Base-by-base conservation (phyloP, 352 stramenopile genomes). In the Phytophthora ohioensis region DNA sequence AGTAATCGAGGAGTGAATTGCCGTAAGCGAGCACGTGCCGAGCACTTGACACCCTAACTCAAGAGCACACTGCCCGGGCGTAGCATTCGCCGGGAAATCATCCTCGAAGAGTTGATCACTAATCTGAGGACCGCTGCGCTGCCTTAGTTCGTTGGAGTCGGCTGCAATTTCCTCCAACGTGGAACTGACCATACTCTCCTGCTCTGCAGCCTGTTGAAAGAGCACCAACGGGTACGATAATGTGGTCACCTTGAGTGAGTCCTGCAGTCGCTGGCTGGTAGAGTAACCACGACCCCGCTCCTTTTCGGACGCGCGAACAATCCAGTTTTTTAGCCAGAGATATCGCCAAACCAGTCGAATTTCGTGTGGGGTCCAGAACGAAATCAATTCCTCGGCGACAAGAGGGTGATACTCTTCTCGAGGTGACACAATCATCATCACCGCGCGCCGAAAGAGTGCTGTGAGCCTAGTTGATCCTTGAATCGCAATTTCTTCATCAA, bases 261-360 rank as follows among this genome's bases (percentile, higher is more conserved):
- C 85, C 49, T 89, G 82, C 2, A 94, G 80, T 15, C 76, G 76
- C 55, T 91, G 76, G 15, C 80, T 94, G 34, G 76, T 85, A 2
- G 64, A 81, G 55, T 92, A 94, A 0, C 84, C 87, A 51, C 87
- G 83, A 30, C 85, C 82, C 7, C 80, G 70, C 54, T 94, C 84
- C n/a, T 82, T 82, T 39, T 94, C 82, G 4, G 82, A 90, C 10
- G 88, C 81, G 17, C 83, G 77, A 17, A 94, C 87, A 53, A 96
- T 96, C 88, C 88, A 96, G 41, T 91, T 91, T 35, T 91, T 91
- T 9, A 96, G 72, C 87, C 87, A 96, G 3, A 96, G 56, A 49
- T 94, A 94, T 30, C 88, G 80, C 88, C 88, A 96, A 45, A 96
- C 85, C 7, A 91, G 64, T 31, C 84, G 79, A 55, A 96, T 91